Conservation (phyloP, 2,329 filamentous ascomycete genomes). For the Cercospora sp. region DNA sequence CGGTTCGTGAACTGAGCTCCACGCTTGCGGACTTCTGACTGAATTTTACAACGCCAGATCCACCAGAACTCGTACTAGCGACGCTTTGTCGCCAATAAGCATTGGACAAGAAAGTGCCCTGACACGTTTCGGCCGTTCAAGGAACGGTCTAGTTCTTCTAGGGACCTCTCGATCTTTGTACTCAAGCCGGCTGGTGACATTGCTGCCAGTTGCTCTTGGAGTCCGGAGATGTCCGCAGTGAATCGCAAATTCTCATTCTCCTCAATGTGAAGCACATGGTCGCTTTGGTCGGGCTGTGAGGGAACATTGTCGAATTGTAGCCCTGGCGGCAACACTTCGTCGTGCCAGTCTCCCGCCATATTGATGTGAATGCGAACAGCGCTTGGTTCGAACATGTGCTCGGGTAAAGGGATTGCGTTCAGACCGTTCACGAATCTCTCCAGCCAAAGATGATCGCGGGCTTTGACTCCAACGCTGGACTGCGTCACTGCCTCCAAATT, state of each 20-base stretch:
- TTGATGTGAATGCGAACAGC: not conserved
- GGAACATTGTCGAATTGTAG: not conserved
- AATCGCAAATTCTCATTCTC: not conserved
- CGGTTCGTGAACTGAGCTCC: not conserved
- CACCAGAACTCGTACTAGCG: not conserved
- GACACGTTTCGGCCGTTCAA: not conserved
- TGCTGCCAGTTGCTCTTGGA: not conserved
- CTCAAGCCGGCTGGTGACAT: not conserved
- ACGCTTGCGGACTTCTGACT: not conserved
- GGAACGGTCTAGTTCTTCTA: not conserved
- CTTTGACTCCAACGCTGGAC: not conserved
- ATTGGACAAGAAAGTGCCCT: not conserved
- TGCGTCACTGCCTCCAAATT: not conserved
- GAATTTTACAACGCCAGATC: not conserved
- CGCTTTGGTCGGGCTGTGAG: not conserved
- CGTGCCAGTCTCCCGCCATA: not conserved
- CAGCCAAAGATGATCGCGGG: not conserved
- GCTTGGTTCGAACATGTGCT: not conserved
- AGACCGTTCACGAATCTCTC: not conserved
- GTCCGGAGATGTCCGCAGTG: not conserved
- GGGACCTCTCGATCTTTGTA: not conserved
- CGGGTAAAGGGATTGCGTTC: not conserved
- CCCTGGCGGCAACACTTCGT: not conserved
- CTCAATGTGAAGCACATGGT: not conserved
- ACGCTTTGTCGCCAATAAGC: conserved; percentile 3